A percentile compares a stretch with the other conserved stretches of the same genome.
Conservation (phyloP, 1,139 yeast genomes). For the Zygosaccharomyces pseudobailii region DNA sequence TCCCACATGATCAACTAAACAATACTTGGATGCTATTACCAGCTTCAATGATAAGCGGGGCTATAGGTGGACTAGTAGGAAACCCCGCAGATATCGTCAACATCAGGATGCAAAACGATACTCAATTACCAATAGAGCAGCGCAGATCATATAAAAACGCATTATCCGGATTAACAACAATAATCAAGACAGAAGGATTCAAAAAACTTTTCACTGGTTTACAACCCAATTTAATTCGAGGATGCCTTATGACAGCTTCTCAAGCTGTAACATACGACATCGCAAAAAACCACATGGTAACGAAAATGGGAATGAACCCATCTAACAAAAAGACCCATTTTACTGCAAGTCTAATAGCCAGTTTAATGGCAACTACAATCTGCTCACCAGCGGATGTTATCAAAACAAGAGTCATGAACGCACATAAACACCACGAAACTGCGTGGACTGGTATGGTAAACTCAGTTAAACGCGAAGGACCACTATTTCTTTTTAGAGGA, state of each 20-base stretch:
- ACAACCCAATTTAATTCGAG: constrained; percentile 72
- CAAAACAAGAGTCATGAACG: constrained; percentile 82
- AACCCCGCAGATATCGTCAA: constrained; percentile 87
- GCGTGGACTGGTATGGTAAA: constrained; percentile 48
- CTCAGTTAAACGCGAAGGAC: constrained; percentile 67
- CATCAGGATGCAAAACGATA: constrained; percentile 88
- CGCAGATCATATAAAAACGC: constrained; percentile 78
- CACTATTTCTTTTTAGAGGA: constrained; percentile 78
- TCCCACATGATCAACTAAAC: constrained; percentile 35
- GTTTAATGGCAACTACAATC: constrained; percentile 82
- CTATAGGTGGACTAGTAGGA: constrained; percentile 78
- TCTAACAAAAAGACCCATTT: constrained; percentile 68
- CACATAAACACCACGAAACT: constrained; percentile 44
- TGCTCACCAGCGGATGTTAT: constrained; percentile 93
- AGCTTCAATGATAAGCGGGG: constrained; percentile 79
- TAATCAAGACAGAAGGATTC: constrained; percentile 57
- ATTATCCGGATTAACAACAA: constrained; percentile 63
- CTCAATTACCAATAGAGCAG: constrained; percentile 56
- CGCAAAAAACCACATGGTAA: constrained; percentile 59
- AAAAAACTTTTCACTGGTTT: constrained; percentile 67
- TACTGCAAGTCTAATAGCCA: constrained; percentile 70
- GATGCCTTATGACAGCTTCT: constrained; percentile 84
- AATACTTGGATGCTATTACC: constrained; percentile 48
- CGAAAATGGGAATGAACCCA: constrained; percentile 49
- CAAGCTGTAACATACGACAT: constrained; percentile 87